These are phyloP conservation scores for Populus simonii DNA, from an alignment of 345 rosid genomes.

Conservation along the genomic window DNA sequence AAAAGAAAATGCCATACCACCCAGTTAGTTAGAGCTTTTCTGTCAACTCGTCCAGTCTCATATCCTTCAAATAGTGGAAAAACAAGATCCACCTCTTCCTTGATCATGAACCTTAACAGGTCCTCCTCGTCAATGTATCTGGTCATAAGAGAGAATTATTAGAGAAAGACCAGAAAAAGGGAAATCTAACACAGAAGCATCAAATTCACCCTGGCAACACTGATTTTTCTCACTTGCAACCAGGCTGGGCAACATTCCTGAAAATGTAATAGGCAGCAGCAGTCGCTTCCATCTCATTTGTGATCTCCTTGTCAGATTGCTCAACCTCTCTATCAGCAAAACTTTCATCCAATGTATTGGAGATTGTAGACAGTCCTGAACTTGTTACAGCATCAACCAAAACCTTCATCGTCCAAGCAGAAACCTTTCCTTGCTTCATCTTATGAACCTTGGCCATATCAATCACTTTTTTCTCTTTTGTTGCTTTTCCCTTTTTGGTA, in stretches of 20 bases:
- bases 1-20: slow-evolving; percentile 48
- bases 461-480: slow-evolving; percentile 51
- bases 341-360: slow-evolving; percentile 60
- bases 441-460: slow-evolving; percentile 74
- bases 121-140: slow-evolving; percentile 80
- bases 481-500: slow-evolving; percentile 41
- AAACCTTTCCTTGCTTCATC: slow-evolving; percentile 80
- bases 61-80: slow-evolving; percentile 61
- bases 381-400: slow-evolving; percentile 67
- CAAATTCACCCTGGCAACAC: not conserved
- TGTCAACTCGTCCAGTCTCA: slow-evolving; percentile 52
- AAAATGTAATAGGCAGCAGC: slow-evolving; percentile 69
- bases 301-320: slow-evolving; percentile 54
- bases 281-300: slow-evolving; percentile 75
- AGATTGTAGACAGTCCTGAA: slow-evolving; percentile 68
- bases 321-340: slow-evolving; percentile 31
- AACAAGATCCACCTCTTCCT: slow-evolving; percentile 81
- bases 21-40: slow-evolving; percentile 65
- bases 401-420: slow-evolving; percentile 89
- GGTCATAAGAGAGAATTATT: slow-evolving; percentile 11
- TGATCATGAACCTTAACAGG: slow-evolving; percentile 75
- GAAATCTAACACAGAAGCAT: not conserved
- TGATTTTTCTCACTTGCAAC: slow-evolving; percentile 42
- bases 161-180: slow-evolving; percentile 8
- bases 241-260: slow-evolving; percentile 46